Conservation (phyloP, 148 eudicot genomes). For the Camellia granthamiana region DNA sequence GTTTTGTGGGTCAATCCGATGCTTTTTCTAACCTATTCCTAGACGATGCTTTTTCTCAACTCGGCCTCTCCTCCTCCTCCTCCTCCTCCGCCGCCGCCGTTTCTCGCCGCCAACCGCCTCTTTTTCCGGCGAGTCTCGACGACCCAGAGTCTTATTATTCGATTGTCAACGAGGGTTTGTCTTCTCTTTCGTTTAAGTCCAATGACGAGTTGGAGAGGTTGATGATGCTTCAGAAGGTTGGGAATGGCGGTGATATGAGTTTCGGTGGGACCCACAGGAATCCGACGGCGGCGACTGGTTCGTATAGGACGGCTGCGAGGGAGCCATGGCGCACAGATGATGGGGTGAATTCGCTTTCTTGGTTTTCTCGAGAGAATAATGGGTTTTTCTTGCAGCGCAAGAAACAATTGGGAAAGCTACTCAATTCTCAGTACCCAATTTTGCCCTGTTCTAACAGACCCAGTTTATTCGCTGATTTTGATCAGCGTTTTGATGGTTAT, state of each 20-base stretch:
- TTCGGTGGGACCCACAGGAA: conserved; percentile 1
- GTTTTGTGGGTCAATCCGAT: background rate
- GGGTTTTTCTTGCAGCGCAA: conserved; percentile 27
- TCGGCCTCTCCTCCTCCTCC: background rate
- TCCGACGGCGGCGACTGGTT: conserved; percentile 1
- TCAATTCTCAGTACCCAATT: conserved; percentile 8
- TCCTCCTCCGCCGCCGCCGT: background rate
- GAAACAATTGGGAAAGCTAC: conserved; percentile 20
- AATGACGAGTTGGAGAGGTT: background rate
- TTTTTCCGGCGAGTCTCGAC: background rate
- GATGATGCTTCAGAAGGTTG: background rate
- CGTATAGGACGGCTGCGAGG: conserved; percentile 8
- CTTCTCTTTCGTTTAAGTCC: background rate
- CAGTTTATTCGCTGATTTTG: background rate
- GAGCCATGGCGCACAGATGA: background rate
- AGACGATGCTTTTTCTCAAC: conserved; percentile 4
- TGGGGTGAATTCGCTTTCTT: background rate
- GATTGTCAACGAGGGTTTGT: no score
- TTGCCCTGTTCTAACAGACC: background rate
- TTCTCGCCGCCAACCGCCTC: background rate
- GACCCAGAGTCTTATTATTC: background rate
- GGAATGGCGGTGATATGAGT: background rate
- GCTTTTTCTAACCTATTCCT: conserved; percentile 14
- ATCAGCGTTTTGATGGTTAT: background rate
- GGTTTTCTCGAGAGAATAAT: background rate